phyloP scores from a whole-genome alignment of 2,329 filamentous ascomycete genomes.

The Aspergillus pseudoviridinutans region DNA sequence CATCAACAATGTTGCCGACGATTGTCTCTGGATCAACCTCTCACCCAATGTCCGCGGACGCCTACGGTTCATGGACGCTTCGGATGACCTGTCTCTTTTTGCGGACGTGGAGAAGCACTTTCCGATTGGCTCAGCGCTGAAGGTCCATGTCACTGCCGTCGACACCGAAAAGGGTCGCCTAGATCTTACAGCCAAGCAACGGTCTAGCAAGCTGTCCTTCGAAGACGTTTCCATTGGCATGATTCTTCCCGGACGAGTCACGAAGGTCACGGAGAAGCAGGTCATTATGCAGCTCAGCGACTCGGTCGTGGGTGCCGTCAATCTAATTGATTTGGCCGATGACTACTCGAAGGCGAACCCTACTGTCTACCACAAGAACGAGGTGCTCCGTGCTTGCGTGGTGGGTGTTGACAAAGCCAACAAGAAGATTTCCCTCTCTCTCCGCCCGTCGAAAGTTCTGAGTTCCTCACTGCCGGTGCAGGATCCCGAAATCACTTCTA shows the following conservation, averaged over 20 bases:
- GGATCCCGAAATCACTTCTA: slow-evolving; percentile 71
- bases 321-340: slow-evolving; percentile 78
- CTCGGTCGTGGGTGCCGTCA: slow-evolving; percentile 70
- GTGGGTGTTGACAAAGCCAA: slow-evolving; percentile 75
- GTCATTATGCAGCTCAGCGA: slow-evolving; percentile 84
- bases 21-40: slow-evolving; percentile 84
- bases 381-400: slow-evolving; percentile 82
- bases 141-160: slow-evolving; percentile 71
- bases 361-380: slow-evolving; percentile 72
- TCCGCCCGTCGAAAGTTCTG: slow-evolving; percentile 80
- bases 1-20: slow-evolving; percentile 80
- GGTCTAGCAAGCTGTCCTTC: slow-evolving; percentile 61
- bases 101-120: slow-evolving; percentile 75
- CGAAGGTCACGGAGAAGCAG: slow-evolving; percentile 78
- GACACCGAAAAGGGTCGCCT: slow-evolving; percentile 70
- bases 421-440: slow-evolving; percentile 78
- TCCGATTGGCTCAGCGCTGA: slow-evolving; percentile 83
- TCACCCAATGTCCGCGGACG: slow-evolving; percentile 84
- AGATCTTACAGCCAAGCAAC: slow-evolving; percentile 75
- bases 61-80: slow-evolving; percentile 76
- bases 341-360: slow-evolving; percentile 79
- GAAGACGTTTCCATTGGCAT: slow-evolving; percentile 71
- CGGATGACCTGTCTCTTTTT: slow-evolving; percentile 77
- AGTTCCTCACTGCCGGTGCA: slow-evolving; percentile 77
- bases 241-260: slow-evolving; percentile 77